Evolutionary conservation across 75 land plant genomes (phyloP), one percentile per base, ranked within the genome.

Genomic region (Chamaecyparis obtusa): DNA sequence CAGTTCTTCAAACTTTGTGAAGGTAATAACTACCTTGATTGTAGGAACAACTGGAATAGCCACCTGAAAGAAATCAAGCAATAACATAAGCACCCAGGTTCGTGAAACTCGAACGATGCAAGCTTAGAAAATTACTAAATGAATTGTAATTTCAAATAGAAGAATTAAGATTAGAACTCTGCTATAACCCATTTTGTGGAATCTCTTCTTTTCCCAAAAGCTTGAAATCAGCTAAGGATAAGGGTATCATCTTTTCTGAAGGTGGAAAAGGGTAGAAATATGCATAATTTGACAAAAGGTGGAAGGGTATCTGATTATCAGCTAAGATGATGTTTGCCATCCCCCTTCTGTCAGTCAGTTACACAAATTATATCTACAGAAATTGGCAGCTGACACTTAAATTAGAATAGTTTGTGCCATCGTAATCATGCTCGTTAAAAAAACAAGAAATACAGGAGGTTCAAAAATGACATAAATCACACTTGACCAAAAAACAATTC

Each of bases 21-120:
- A 94, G 3, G 96, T 95, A 16, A 95, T 93, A 39, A 95, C 43
- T 51, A 94, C 96, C 83, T 92, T 87, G 60, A 95, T 94, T 2
- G 96, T 95, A 3, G 96, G 96, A 79, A 95, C 93, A 14, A 95
- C 95, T 33, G 96, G 96, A 83, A 95, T 94, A 9, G 96, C 95
- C 84, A 95, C 95, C 96, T 95, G 93, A 33, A 72, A 87, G 19
- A 67, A 82, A 81, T 44, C 83, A 81, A 81, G 30, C 30, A 44
- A 81, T 24, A 81, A 27, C 33, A 10, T 81, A 44, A 81, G 81
- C n/a, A 41, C 2, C 24, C 46, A 21, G 44, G 16, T 46, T 81
- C 48, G 46, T 27, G 48, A n/a, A 81, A 46, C 46, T 24, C 5
- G 9, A 2, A 44, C n/a, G 27, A 81, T 27, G 14, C 49, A 46